Conservation (phyloP, 2,329 filamentous ascomycete species). For the Monilinia aucupariae region DNA sequence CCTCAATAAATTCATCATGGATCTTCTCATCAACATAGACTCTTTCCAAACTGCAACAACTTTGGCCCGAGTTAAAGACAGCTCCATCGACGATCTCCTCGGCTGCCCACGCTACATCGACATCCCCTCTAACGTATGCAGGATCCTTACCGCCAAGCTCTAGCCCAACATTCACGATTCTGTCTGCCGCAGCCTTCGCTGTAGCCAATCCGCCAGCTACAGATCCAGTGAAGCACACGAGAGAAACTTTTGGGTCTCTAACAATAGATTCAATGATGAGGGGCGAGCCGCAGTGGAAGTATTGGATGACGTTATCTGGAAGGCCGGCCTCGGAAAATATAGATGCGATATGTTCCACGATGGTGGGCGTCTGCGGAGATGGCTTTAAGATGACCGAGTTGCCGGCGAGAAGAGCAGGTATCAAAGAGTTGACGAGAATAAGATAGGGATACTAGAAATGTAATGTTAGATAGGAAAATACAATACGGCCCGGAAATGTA, state of each 20-base stretch:
- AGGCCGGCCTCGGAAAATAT: slow-evolving; percentile 77
- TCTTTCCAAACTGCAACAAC: slow-evolving; percentile 87
- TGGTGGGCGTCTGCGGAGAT: slow-evolving; percentile 88
- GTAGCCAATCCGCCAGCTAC: slow-evolving; percentile 82
- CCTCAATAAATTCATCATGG: slow-evolving; percentile 75
- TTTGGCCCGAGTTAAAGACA: slow-evolving; percentile 98
- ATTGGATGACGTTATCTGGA: slow-evolving; percentile 78
- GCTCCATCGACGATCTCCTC: slow-evolving; percentile 92
- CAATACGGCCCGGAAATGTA: not conserved
- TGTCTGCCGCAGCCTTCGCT: slow-evolving; percentile 76
- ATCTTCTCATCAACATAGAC: slow-evolving; percentile 85
- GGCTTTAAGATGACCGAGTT: slow-evolving; percentile 93
- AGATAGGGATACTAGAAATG: slow-evolving; percentile 77
- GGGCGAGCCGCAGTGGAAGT: slow-evolving; percentile 82
- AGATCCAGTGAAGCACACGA: slow-evolving; percentile 91
- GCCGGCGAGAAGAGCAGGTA: slow-evolving; percentile 84
- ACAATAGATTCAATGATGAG: slow-evolving; percentile 72
- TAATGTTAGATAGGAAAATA: slow-evolving; percentile 17
- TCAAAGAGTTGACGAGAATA: slow-evolving; percentile 84
- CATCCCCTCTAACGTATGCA: slow-evolving; percentile 79
- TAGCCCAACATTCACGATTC: slow-evolving; percentile 78
- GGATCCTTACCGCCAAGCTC: slow-evolving; percentile 95
- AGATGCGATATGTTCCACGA: slow-evolving; percentile 75
- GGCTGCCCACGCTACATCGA: slow-evolving; percentile 84
- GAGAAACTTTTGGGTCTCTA: slow-evolving; percentile 66